Percentiles rank a stretch among this genome's conserved stretches.
These are phyloP conservation scores for Solanum okadae DNA, from an alignment of 257 asterid species.

Conservation along the genomic window DNA sequence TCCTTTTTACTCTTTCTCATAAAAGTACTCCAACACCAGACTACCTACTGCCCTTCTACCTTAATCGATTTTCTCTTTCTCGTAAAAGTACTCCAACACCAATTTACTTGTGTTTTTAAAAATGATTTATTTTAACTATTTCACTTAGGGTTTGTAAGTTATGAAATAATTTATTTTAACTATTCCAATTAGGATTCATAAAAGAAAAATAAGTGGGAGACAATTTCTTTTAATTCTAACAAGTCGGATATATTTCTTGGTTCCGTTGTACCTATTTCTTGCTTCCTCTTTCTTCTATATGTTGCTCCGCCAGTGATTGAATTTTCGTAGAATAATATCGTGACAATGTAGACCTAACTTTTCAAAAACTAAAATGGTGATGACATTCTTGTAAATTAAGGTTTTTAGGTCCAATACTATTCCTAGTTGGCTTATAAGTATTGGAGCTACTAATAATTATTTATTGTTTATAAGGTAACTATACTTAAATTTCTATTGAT, in stretches of 20 bases:
- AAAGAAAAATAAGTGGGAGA: neutral
- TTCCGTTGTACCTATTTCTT: neutral
- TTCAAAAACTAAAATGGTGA: neutral
- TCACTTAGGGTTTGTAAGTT: neutral
- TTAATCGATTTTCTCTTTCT: too few species aligned
- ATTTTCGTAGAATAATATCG: neutral
- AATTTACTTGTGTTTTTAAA: neutral
- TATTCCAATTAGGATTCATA: neutral
- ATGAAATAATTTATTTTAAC: neutral
- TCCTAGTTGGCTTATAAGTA: neutral
- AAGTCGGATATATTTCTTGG: neutral
- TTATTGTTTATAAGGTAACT: neutral
- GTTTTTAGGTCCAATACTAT: neutral
- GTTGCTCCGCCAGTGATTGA: neutral
- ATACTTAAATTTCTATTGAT: neutral
- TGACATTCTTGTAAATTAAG: neutral
- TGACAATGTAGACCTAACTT: neutral
- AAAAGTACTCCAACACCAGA: neutral
- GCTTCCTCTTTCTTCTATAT: neutral
- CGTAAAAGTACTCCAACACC: neutral
- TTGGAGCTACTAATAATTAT: neutral
- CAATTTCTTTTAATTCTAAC: neutral
- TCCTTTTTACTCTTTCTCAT: neutral
- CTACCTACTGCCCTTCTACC: neutral
- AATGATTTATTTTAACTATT: neutral